Percentiles rank a stretch among this genome's conserved stretches.
phyloP scores from a whole-genome alignment of 495 filamentous ascomycete species.

The Parmelia sp. region DNA sequence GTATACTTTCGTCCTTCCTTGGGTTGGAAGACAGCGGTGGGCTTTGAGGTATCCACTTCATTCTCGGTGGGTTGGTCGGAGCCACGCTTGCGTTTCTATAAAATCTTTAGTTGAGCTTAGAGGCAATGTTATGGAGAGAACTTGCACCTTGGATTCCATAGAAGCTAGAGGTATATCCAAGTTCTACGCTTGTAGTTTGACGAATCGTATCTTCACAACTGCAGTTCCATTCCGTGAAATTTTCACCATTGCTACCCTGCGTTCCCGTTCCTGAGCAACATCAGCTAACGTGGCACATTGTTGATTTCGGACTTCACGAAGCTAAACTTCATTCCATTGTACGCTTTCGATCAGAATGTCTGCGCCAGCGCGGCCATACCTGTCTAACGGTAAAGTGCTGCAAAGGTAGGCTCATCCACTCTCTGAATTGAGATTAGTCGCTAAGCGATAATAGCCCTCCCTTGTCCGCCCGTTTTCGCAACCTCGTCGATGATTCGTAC shows the following conservation, averaged over 20 bases:
- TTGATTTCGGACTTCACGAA: background rate
- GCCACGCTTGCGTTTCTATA: conserved; percentile 19
- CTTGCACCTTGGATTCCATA: conserved; percentile 15
- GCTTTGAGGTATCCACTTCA: conserved; percentile 47
- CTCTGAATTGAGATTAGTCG: background rate
- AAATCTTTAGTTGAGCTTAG: background rate
- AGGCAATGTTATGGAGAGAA: background rate
- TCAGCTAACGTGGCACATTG: background rate
- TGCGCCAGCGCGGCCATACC: conserved; percentile 24
- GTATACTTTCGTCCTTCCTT: conserved; percentile 43
- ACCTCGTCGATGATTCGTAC: conserved; percentile 23
- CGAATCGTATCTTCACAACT: background rate
- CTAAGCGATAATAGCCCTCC: conserved; percentile 25
- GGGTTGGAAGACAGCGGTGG: conserved; percentile 50
- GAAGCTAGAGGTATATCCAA: background rate
- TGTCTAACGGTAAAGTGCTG: conserved; percentile 28
- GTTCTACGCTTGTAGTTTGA: background rate
- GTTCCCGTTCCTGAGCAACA: background rate
- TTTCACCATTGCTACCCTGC: conserved; percentile 10
- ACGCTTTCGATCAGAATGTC: conserved; percentile 16
- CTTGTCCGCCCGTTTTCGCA: conserved; percentile 26
- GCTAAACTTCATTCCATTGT: background rate
- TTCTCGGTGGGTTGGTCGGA: background rate
- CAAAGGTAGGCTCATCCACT: conserved; percentile 14
- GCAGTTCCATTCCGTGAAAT: too few species aligned